Evolutionary conservation across 768 basidiomycete genomes (phyloP).

Genomic region (Daedalea quercina): DNA sequence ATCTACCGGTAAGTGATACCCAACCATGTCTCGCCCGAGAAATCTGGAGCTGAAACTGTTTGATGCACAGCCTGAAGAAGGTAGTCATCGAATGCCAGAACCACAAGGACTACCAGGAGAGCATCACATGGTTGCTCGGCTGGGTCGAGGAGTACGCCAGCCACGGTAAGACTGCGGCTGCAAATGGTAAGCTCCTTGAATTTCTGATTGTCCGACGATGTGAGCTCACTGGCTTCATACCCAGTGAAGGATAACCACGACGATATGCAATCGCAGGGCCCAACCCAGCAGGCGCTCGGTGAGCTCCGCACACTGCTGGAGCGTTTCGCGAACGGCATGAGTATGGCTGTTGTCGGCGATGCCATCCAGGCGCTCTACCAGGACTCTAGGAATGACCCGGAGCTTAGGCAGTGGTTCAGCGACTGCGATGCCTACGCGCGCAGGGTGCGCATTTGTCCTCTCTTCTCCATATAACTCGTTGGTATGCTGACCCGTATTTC

Average conservation of each 20-base stretch:
- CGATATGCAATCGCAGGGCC: conserved; percentile 36
- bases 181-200: conserved; percentile 7
- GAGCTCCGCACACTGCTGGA: conserved; percentile 82
- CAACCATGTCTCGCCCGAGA: too few relatives aligned
- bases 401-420: conserved; percentile 69
- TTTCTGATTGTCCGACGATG: too few relatives aligned
- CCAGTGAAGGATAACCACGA: conserved; percentile 14
- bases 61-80: conserved; percentile 22
- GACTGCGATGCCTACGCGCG: conserved; percentile 57
- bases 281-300: conserved; percentile 46
- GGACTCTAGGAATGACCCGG: conserved; percentile 69
- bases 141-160: conserved; percentile 55
- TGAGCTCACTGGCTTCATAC: background rate
- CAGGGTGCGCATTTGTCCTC: conserved; percentile 35
- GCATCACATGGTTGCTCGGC: conserved; percentile 66
- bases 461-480: background rate
- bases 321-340: conserved; percentile 76
- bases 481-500: background rate
- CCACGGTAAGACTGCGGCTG: conserved; percentile 23
- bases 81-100: conserved; percentile 89
- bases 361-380: conserved; percentile 66
- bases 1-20: conserved; percentile 93
- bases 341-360: conserved; percentile 62
- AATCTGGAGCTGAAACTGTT: background rate
- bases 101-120: conserved; percentile 84